These are phyloP conservation scores for Penicillium manginii DNA, from an alignment of 495 filamentous ascomycete species.

Conservation along the genomic window DNA sequence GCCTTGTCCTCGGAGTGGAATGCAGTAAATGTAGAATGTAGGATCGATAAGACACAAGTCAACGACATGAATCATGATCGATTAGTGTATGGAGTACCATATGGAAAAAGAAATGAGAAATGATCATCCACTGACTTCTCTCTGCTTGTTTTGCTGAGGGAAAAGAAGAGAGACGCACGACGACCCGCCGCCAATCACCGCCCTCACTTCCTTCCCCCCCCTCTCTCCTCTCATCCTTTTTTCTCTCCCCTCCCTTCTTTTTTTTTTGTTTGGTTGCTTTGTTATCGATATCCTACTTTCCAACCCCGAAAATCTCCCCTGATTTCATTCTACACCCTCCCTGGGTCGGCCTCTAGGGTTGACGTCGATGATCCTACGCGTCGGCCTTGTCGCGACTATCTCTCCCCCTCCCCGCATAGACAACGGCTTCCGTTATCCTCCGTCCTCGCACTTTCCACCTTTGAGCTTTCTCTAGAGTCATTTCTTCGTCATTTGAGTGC, in stretches of 20 bases:
- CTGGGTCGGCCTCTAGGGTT: conserved; percentile 35
- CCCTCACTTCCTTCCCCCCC: conserved; percentile 17
- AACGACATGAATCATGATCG: too few species aligned
- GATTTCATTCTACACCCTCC: conserved; percentile 1
- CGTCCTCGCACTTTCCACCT: conserved; percentile 15
- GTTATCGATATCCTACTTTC: background rate
- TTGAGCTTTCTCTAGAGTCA: background rate
- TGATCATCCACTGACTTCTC: too few species aligned
- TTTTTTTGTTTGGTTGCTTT: conserved; percentile 13
- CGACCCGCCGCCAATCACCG: conserved; percentile 16
- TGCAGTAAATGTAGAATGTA: too few species aligned
- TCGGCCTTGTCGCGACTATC: conserved; percentile 38
- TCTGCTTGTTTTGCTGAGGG: conserved; percentile 2
- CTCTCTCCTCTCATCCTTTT: conserved; percentile 16
- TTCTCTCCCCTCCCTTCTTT: conserved; percentile 11
- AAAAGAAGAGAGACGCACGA: conserved; percentile 12
- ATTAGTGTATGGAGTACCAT: too few species aligned
- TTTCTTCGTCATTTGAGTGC: background rate
- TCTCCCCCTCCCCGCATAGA: conserved; percentile 43
- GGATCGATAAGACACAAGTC: too few species aligned
- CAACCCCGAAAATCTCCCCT: background rate
- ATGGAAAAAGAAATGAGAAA: too few species aligned
- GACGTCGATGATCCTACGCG: conserved; percentile 43
- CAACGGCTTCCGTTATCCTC: conserved; percentile 34
- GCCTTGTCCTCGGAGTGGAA: too few species aligned